Percentiles rank a stretch among this genome's conserved stretches.
These are phyloP conservation scores for Luffa aegyptiaca DNA, from an alignment of 306 rosid species.

Conservation along the genomic window DNA sequence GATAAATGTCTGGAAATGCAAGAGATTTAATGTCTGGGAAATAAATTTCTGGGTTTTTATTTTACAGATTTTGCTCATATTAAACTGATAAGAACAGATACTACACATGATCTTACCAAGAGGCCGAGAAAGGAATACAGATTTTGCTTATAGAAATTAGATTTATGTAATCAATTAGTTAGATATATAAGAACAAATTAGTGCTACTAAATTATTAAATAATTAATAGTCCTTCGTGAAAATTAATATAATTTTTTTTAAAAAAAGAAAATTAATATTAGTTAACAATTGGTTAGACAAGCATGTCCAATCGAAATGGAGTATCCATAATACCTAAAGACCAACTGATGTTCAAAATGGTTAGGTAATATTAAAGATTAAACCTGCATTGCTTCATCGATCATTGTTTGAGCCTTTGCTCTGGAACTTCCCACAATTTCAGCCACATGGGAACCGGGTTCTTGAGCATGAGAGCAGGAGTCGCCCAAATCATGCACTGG, in stretches of 20 bases:
- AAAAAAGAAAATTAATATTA: background rate
- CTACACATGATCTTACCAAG: too few species aligned
- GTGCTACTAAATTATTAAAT: background rate
- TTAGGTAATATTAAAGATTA: conserved; percentile 4
- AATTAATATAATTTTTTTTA: background rate
- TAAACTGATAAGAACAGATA: too few species aligned
- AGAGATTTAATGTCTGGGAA: background rate
- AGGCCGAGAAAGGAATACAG: background rate
- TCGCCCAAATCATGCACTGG: conserved; percentile 40
- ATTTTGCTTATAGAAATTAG: background rate
- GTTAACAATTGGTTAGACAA: background rate
- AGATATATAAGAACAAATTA: background rate
- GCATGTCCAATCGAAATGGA: background rate
- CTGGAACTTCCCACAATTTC: conserved; percentile 84
- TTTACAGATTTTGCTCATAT: background rate
- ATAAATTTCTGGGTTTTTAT: background rate
- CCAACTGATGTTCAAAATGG: background rate
- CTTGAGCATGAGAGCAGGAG: conserved; percentile 46
- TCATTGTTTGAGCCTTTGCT: conserved; percentile 55
- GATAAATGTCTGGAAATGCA: background rate
- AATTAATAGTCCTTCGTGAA: background rate
- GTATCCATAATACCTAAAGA: background rate
- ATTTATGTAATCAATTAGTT: background rate
- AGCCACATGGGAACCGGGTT: conserved; percentile 50
- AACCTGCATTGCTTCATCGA: conserved; percentile 77